Evolutionary conservation across 768 basidiomycete species (phyloP), one percentile per base, ranked within the genome.

Genomic region (Psilocybe cubensis): DNA sequence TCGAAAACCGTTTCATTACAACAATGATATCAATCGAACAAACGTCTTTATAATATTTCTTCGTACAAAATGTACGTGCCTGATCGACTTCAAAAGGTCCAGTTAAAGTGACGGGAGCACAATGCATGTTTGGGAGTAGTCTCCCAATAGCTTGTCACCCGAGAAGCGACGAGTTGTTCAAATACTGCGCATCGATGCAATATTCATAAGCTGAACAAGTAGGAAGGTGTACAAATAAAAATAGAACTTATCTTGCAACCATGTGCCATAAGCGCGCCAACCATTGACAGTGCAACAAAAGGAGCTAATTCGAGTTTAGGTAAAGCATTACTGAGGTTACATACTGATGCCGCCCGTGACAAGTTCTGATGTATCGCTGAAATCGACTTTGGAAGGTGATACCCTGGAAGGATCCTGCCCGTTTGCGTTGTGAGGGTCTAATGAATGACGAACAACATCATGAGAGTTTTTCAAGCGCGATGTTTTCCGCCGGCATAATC

Each of bases 201-300:
- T 62, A 59, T 53, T 57, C 52, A 52, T 55, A 56, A 60, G 58
- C 58, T 60, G 38, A 31, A 48, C 28, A 31, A 48, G 24, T 48
- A n/a, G 38, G 46, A 46, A 47, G 52, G 17, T 38, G 43, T 42
- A 27, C 17, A 28, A 21, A 21, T 52, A 57, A 35, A 65, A 59
- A 58, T 62, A 62, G 58, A 45, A 46, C 49, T 56, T 58, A 58
- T 50, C 53, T n/a, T 51, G 27, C 54, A 45, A 56, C 63, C 57
- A 64, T 64, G 59, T 64, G 59, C 57, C 59, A 61, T 64, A 60
- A 60, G 57, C 59, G 57, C 60, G 57, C 54, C 52, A 57, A 58
- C 53, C 35, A 51, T 59, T 59, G 58, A 50, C 58, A 59, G 51
- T 43, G 42, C 48, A 54, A 50, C 63, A 57, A 60, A 66, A 62